Evolutionary conservation across 208 protist species (phyloP).

Genomic region (Trypanosomatidae sp.): DNA sequence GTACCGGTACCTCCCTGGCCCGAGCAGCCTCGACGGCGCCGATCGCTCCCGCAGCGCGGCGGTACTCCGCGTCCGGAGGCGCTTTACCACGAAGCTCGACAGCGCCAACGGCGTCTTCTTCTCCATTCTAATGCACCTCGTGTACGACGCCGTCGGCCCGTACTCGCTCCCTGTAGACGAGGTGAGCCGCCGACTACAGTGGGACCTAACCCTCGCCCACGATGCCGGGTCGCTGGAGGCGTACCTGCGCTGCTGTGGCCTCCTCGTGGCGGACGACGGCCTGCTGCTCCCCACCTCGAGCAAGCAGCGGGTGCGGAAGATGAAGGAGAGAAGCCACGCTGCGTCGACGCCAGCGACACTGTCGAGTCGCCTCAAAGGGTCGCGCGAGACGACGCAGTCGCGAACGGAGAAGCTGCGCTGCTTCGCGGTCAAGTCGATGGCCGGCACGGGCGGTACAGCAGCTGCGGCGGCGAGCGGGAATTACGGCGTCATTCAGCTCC

Average conservation of each 20-base stretch:
- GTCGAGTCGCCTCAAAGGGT: constrained; percentile 33
- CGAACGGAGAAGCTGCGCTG: constrained; percentile 36
- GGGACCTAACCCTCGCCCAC: constrained; percentile 56
- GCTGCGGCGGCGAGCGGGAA: background rate
- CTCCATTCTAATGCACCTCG: constrained; percentile 63
- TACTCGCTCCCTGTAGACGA: constrained; percentile 69
- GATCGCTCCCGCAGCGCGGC: constrained; percentile 35
- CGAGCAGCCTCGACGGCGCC: constrained; percentile 26
- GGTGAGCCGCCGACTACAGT: constrained; percentile 60
- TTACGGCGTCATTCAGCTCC: constrained; percentile 35
- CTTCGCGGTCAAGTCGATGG: constrained; percentile 41
- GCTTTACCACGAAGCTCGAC: constrained; percentile 61
- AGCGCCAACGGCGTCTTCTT: constrained; percentile 44
- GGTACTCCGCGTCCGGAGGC: constrained; percentile 56
- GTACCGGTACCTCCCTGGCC: constrained; percentile 40
- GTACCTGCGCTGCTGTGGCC: constrained; percentile 64
- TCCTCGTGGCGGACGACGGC: constrained; percentile 37
- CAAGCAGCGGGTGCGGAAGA: constrained; percentile 21
- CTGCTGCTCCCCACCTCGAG: constrained; percentile 16
- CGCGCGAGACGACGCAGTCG: constrained; percentile 14
- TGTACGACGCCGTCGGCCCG: constrained; percentile 78
- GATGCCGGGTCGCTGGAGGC: constrained; percentile 51
- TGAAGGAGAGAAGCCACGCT: background rate
- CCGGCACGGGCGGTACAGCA: background rate
- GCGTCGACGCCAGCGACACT: constrained; percentile 1